Percentiles rank a stretch among this genome's conserved stretches.
These are phyloP conservation scores for Sphenostylis stenocarpa DNA, from an alignment of 306 rosid species.

Conservation along the genomic window DNA sequence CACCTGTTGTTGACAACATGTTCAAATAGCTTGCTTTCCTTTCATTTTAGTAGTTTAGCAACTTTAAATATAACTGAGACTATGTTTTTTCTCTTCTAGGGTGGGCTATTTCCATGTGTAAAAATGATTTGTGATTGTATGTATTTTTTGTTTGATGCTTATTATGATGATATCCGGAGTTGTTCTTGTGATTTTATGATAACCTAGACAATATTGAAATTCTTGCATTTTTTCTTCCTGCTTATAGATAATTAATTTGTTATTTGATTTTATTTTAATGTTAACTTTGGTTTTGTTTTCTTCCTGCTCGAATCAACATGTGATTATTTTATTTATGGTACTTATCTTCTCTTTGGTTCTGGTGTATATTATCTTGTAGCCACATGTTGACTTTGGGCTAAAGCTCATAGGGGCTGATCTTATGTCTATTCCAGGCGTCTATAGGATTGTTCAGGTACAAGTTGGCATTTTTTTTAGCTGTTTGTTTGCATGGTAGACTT, in stretches of 20 bases:
- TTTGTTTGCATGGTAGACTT: neutral
- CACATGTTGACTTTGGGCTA: constrained; percentile 91
- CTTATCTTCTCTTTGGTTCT: constrained; percentile 19
- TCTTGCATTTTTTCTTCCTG: neutral
- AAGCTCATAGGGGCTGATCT: constrained; percentile 84
- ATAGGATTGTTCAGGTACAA: constrained; percentile 79
- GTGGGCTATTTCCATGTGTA: neutral
- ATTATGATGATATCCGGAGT: neutral
- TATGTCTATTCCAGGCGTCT: constrained; percentile 91
- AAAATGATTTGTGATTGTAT: neutral
- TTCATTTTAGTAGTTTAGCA: neutral
- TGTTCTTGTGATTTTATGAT: constrained; percentile 17
- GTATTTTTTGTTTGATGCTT: constrained; percentile 13
- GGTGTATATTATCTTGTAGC: constrained; percentile 51
- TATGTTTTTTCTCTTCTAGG: neutral
- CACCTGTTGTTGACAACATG: neutral
- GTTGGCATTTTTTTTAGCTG: neutral
- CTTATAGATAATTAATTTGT: neutral
- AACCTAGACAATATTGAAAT: constrained; percentile 5
- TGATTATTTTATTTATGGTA: neutral
- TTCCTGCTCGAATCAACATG: neutral
- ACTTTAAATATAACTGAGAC: neutral
- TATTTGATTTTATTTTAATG: constrained; percentile 1
- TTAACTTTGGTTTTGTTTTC: neutral
- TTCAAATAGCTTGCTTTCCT: constrained; percentile 5